Conservation (phyloP, 176 grass and related monocot species). For the Rhipidocladum racemiflorum region DNA sequence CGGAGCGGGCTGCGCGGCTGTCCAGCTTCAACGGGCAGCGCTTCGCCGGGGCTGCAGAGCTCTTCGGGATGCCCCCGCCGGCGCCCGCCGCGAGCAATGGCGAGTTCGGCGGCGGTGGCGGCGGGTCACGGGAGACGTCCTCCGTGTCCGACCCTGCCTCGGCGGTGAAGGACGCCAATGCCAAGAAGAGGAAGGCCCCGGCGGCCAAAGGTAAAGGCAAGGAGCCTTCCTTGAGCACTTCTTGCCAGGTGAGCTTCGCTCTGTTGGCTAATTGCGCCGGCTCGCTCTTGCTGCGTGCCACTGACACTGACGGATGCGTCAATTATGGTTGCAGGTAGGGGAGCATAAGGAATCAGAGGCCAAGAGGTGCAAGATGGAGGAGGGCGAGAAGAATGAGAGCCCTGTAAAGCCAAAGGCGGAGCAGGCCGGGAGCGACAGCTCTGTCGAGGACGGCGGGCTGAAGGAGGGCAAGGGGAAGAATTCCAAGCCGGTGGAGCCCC, state of each 20-base stretch:
- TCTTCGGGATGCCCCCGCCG: constrained; percentile 39
- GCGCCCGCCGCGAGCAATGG: constrained; percentile 37
- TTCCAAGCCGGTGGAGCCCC: constrained; percentile 62
- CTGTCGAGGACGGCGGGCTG: constrained; percentile 48
- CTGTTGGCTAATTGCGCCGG: background rate
- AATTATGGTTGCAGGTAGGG: constrained; percentile 39
- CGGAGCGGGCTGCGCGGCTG: constrained; percentile 63
- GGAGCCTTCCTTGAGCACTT: constrained; percentile 45
- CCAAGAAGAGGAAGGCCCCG: constrained; percentile 76
- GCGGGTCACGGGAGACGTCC: constrained; percentile 59
- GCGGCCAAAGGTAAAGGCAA: constrained; percentile 63
- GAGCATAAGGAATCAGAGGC: constrained; percentile 37
- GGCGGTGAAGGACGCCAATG: constrained; percentile 47
- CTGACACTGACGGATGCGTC: background rate
- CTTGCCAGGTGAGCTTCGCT: constrained; percentile 34
- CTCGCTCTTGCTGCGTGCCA: background rate
- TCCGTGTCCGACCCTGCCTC: constrained; percentile 64
- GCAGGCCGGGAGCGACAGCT: constrained; percentile 50
- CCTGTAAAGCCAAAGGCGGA: constrained; percentile 49
- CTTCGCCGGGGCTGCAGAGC: constrained; percentile 19
- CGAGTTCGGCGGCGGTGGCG: constrained; percentile 24
- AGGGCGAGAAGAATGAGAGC: constrained; percentile 19
- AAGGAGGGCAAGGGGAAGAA: constrained; percentile 59
- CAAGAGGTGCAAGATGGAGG: constrained; percentile 53
- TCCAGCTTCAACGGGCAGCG: constrained; percentile 61